A percentile compares a stretch with the other conserved stretches of the same genome.
phyloP scores from a whole-genome alignment of 2,329 filamentous ascomycete genomes.

The Nothomitra cinnamomea region DNA sequence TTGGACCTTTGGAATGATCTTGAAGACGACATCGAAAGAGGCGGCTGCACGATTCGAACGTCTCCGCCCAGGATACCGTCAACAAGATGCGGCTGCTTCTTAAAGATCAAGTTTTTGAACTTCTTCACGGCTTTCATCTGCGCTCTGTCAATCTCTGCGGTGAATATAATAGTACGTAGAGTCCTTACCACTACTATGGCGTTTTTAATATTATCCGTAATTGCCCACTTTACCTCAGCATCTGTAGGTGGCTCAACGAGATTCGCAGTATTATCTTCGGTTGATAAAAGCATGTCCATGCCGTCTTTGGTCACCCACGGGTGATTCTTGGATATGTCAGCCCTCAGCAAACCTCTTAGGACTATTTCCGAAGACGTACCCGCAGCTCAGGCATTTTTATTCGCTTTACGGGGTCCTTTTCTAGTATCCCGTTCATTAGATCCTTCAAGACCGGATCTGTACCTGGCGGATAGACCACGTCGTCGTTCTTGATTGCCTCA shows the following conservation, averaged over 20 bases:
- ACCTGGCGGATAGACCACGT: conserved; percentile 42
- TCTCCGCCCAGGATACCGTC: conserved; percentile 42
- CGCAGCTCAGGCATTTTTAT: conserved; percentile 71
- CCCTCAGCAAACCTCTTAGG: conserved; percentile 6
- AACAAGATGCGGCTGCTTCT: conserved; percentile 27
- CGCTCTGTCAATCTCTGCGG: background rate
- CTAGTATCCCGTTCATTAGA: conserved; percentile 54
- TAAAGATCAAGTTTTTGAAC: conserved; percentile 60
- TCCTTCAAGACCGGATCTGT: conserved; percentile 55
- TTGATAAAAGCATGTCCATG: conserved; percentile 58
- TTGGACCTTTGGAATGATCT: conserved; percentile 12
- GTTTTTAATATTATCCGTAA: conserved; percentile 77
- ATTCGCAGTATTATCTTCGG: conserved; percentile 72
- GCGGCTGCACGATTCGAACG: conserved; percentile 39
- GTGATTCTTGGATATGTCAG: conserved; percentile 45
- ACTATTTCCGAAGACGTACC: conserved; percentile 33
- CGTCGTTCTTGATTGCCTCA: conserved; percentile 64
- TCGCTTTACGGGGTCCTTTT: conserved; percentile 70
- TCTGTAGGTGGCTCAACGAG: conserved; percentile 72
- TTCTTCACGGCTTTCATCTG: conserved; percentile 81
- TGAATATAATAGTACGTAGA: background rate
- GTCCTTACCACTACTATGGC: conserved; percentile 57
- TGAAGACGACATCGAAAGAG: conserved; percentile 30
- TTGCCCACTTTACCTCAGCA: conserved; percentile 76
- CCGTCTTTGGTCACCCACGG: conserved; percentile 81